Conservation (phyloP, 1,284 basidiomycete genomes). For the Xerocomus tenax region DNA sequence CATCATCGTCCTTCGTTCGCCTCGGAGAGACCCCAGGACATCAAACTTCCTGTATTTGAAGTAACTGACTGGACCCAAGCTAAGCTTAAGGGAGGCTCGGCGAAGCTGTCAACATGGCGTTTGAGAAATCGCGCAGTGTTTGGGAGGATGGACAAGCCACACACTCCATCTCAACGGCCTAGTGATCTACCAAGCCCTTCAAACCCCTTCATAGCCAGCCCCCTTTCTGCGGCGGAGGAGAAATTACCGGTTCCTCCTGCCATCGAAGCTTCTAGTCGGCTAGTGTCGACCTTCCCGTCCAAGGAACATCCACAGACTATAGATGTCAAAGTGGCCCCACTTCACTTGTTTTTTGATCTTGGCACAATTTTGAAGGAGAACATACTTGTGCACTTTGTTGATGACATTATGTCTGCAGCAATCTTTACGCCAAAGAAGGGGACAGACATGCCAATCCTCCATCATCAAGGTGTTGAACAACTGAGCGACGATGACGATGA, state of each 20-base stretch:
- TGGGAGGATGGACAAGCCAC: constrained; percentile 13
- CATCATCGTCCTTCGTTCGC: constrained; percentile 37
- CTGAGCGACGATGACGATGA: constrained; percentile 12
- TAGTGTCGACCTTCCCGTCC: constrained; percentile 1
- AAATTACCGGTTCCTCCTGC: constrained; percentile 11
- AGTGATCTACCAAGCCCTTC: constrained; percentile 20
- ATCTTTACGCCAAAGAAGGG: constrained; percentile 15
- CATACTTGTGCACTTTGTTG: constrained; percentile 21
- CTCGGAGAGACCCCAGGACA: constrained; percentile 20
- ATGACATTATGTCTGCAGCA: constrained; percentile 21
- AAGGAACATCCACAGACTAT: constrained; percentile 15
- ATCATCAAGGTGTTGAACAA: constrained; percentile 5
- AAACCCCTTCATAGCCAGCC: constrained; percentile 20
- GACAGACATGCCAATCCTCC: neutral
- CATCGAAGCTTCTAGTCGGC: constrained; percentile 14
- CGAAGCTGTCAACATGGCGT: constrained; percentile 57
- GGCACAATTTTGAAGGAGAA: constrained; percentile 37
- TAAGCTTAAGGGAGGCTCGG: constrained; percentile 34
- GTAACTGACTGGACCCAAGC: constrained; percentile 55
- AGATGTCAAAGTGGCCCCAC: constrained; percentile 43
- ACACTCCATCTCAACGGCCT: constrained; percentile 17
- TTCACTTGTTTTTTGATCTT: constrained; percentile 74
- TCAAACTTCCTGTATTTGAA: constrained; percentile 46
- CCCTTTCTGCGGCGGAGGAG: constrained; percentile 18
- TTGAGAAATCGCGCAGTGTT: constrained; percentile 27